These are phyloP conservation scores for Suzukiozyma palmioleophila DNA, from an alignment of 1,139 yeast species.

Conservation along the genomic window DNA sequence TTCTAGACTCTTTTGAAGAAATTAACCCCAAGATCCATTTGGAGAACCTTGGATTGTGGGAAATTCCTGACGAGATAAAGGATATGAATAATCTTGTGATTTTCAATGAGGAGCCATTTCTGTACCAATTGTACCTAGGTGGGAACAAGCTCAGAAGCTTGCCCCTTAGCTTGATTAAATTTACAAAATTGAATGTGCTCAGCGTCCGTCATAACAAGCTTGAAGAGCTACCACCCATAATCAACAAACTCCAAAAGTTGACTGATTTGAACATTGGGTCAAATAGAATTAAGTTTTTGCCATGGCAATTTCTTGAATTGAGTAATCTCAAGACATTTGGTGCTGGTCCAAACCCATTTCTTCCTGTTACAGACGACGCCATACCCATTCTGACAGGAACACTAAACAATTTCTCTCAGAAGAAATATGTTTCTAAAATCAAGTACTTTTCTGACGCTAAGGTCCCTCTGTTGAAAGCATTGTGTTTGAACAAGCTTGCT, in stretches of 20 bases:
- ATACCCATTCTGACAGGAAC: slow-evolving; percentile 13
- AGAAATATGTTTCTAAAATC: slow-evolving; percentile 23
- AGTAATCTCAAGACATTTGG: slow-evolving; percentile 27
- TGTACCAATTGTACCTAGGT: slow-evolving; percentile 35
- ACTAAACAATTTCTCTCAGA: slow-evolving; percentile 8
- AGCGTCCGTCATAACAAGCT: slow-evolving; percentile 38
- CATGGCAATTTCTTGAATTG: slow-evolving; percentile 32
- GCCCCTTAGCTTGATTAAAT: slow-evolving; percentile 38
- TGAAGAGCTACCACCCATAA: slow-evolving; percentile 29
- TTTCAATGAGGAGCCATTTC: slow-evolving; percentile 13
- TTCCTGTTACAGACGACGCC: slow-evolving; percentile 28
- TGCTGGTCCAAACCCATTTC: slow-evolving; percentile 44
- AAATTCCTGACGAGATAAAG: slow-evolving; percentile 41
- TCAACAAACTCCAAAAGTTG: slow-evolving; percentile 28
- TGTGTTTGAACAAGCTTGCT: slow-evolving; percentile 35
- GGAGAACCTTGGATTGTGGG: slow-evolving; percentile 33
- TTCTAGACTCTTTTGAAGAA: slow-evolving; percentile 39
- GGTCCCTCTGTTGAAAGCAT: slow-evolving; percentile 29
- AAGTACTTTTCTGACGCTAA: slow-evolving; percentile 11
- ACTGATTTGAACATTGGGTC: slow-evolving; percentile 39
- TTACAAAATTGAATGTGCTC: slow-evolving; percentile 39
- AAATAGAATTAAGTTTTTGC: slow-evolving; percentile 32
- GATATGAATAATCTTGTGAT: slow-evolving; percentile 42
- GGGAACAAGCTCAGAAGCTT: slow-evolving; percentile 30
- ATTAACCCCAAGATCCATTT: slow-evolving; percentile 30